These are phyloP conservation scores for Aspergillus funiculosus DNA, from an alignment of 495 filamentous ascomycete species.

Conservation along the genomic window DNA sequence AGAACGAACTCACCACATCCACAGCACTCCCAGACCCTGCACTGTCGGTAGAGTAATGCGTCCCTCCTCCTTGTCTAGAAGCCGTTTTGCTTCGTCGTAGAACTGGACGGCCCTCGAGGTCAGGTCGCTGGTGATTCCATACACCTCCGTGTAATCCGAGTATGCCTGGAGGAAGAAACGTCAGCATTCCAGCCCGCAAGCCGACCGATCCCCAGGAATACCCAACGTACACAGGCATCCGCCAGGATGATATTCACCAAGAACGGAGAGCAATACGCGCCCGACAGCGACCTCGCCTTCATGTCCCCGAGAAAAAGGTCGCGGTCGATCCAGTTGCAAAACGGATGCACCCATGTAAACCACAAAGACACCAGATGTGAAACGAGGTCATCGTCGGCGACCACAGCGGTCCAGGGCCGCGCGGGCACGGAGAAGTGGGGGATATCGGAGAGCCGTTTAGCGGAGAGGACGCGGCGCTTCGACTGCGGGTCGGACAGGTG, in stretches of 20 bases:
- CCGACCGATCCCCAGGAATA: neutral
- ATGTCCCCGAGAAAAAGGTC: slow-evolving; percentile 39
- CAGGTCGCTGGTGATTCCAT: slow-evolving; percentile 15
- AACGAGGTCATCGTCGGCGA: slow-evolving; percentile 36
- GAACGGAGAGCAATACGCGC: slow-evolving; percentile 36
- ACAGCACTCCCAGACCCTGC: slow-evolving; percentile 26
- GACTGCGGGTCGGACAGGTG: slow-evolving; percentile 12
- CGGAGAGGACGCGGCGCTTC: slow-evolving; percentile 23
- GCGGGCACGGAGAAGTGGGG: slow-evolving; percentile 30
- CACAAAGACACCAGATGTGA: slow-evolving; percentile 40
- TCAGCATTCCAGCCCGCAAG: neutral
- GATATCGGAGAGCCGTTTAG: slow-evolving; percentile 19
- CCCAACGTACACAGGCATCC: slow-evolving; percentile 25
- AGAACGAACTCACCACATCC: slow-evolving; percentile 20
- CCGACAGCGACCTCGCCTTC: slow-evolving; percentile 17
- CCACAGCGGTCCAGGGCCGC: slow-evolving; percentile 37
- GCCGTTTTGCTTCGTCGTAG: slow-evolving; percentile 25
- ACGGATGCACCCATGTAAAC: slow-evolving; percentile 42
- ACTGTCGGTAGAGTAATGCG: slow-evolving; percentile 24
- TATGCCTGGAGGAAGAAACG: slow-evolving; percentile 14
- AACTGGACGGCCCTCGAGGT: slow-evolving; percentile 21
- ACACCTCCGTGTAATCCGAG: slow-evolving; percentile 21
- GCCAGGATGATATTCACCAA: slow-evolving; percentile 43
- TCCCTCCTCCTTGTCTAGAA: slow-evolving; percentile 28
- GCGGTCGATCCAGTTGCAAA: slow-evolving; percentile 35